A percentile compares a stretch with the other conserved stretches of the same genome.
These are phyloP conservation scores for Trichoderma polysporum DNA, from an alignment of 2,329 filamentous ascomycete genomes.

Conservation along the genomic window DNA sequence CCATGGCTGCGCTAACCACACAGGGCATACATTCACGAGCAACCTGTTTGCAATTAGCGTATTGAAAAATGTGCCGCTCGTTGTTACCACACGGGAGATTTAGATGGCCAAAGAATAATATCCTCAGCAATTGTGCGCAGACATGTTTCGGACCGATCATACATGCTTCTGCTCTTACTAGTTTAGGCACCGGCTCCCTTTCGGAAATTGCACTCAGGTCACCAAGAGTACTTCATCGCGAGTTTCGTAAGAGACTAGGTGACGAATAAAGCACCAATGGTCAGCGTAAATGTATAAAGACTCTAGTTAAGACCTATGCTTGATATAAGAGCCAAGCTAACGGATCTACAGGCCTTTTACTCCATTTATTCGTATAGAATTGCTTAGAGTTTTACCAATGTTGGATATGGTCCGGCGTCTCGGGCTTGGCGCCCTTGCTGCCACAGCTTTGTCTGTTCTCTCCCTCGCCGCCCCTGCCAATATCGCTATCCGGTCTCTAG, in stretches of 20 bases:
- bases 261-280: background rate
- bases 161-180: background rate
- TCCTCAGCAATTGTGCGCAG: background rate
- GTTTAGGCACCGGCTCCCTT: background rate
- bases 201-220: background rate
- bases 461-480: constrained; percentile 17
- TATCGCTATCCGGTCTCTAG: constrained; percentile 11
- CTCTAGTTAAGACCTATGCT: background rate
- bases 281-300: background rate
- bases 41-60: background rate
- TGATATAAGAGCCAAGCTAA: background rate
- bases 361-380: background rate
- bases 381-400: constrained; percentile 3
- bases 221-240: background rate
- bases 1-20: background rate
- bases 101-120: background rate
- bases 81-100: background rate
- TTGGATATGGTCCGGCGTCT: constrained; percentile 22
- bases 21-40: background rate
- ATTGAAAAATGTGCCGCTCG: background rate
- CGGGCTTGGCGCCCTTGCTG: constrained; percentile 23
- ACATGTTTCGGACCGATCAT: background rate
- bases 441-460: constrained; percentile 20
- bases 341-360: background rate
- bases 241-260: background rate